Evolutionary conservation across 768 basidiomycete genomes (phyloP), one percentile per base, ranked within the genome.

Genomic region (Suillus clintonianus): DNA sequence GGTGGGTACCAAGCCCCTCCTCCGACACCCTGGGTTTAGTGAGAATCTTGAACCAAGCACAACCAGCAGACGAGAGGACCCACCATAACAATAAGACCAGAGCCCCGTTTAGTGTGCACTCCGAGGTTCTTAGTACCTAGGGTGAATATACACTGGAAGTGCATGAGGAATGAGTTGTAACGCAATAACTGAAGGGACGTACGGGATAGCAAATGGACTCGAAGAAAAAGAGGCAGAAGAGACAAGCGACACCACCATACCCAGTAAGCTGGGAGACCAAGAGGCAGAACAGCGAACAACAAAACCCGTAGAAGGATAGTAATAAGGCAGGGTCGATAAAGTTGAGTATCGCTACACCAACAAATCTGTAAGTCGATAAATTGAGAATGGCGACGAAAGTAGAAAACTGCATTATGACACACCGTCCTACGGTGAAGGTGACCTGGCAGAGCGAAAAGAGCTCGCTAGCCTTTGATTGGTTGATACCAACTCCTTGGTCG

Each of bases 161-260:
- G 56, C 30, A 24, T 15, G 59, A 48, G 43, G 41, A 42, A 32
- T 19, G 59, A 39, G 47, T 27, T 39, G n/a, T 56, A 34, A 63
- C n/a, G 30, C 15, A 15, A 22, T 27, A 32, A 15, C 32, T 57
- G 37, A 9, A 51, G 47, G 22, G 39, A 75, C 81, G 65, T 63
- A 84, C 85, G 6, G 87, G 87, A 66, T 88, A 89, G 68, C 89
- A 90, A 64, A 91, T 90, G 36, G 88, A 89, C 74, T 90, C 89
- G 71, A 89, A 89, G 80, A 88, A 89, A 81, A 90, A 89, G 61
- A 91, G 75, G 61, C 79, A 71, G 70, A 89, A 90, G 41, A 91
- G 71, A 75, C 84, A 88, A 11, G 79, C 85, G 47, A 91, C 76
- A 39, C 85, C 90, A 5, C 81, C 76, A 59, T 78, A 77, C 15